Percentiles rank a stretch among this genome's conserved stretches.
These are phyloP conservation scores for Neofusicoccum ribis DNA, from an alignment of 2,329 filamentous ascomycete species.

Conservation along the genomic window DNA sequence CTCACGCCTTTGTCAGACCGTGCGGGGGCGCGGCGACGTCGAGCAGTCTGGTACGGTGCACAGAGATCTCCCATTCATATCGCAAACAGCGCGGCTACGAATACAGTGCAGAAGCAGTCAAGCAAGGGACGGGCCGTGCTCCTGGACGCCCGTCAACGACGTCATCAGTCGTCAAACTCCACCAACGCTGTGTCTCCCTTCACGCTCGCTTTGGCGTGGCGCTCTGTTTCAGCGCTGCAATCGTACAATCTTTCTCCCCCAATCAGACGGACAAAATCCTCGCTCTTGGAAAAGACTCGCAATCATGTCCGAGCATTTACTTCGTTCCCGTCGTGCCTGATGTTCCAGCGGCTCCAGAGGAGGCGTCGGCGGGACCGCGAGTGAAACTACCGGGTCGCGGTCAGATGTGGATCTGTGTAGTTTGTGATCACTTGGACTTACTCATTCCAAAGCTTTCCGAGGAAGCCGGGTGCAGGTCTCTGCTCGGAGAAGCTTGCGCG, in stretches of 20 bases:
- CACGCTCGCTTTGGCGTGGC: too few species aligned
- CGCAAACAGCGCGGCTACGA: background rate
- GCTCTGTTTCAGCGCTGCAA: background rate
- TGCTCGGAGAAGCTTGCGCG: conserved; percentile 20
- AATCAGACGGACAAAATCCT: background rate
- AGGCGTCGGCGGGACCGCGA: background rate
- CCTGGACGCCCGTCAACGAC: background rate
- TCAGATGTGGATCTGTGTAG: background rate
- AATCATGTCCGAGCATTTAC: background rate
- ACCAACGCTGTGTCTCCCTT: background rate
- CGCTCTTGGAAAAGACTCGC: background rate
- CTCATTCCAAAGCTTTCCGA: conserved; percentile 20
- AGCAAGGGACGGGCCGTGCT: background rate
- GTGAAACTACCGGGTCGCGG: background rate
- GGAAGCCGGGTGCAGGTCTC: conserved; percentile 9
- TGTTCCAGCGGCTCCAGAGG: background rate
- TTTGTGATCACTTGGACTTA: background rate
- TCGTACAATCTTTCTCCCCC: background rate
- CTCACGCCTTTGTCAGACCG: too few species aligned
- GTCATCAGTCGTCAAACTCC: background rate
- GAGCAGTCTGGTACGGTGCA: too few species aligned
- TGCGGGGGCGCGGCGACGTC: too few species aligned
- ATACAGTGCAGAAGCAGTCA: background rate
- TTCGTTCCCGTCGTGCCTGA: background rate
- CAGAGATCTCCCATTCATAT: background rate